Evolutionary conservation across 495 filamentous ascomycete species (phyloP), one percentile per base, ranked within the genome.

Genomic region (Podospora fimiseda): DNA sequence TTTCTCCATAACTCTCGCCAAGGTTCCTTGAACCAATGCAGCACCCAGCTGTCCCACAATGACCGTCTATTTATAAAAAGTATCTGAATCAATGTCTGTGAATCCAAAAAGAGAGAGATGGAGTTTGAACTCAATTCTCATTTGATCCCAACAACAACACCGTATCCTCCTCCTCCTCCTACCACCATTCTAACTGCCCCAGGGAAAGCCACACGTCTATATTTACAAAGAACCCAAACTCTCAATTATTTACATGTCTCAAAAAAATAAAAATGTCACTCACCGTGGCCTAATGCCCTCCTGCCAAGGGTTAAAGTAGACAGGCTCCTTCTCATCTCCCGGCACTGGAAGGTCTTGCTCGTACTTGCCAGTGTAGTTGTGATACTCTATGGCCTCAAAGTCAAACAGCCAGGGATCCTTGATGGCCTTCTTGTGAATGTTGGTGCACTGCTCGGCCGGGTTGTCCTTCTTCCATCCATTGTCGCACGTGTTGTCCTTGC

Each of bases 401-500:
- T 54, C 51, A 23, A 55, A 42, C 3, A 48, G 16, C 56, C 56
- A 59, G 3, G 4, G 22, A 27, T 46, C 24, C 13, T 51, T 40
- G 14, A n/a, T 33, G 20, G 50, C 50, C 22, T 50, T 49, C 20
- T 30, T 42, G 43, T 44, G 38, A 9, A 58, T 58, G 15, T 52
- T 51, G 6, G 45, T 50, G 21, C 56, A 59, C 51, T 55, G 51
- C 36, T 59, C 56, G 30, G 41, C 47, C 21, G 47, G 36, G 43
- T 20, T 48, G 33, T 24, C 47, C 2, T 15, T 14, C 51, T 48
- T 52, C 56, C 56, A 59, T 8, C 56, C 56, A n/a, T 59, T 59
- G 42, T 59, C 56, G 52, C 56, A 59, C 56, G 54, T 48, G 40
- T 48, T 39, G 38, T 51, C 7, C 20, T 33, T 36, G 48, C 56